Evolutionary conservation across 805 yeast genomes (phyloP), one percentile per base, ranked within the genome.

Genomic region (Ascoidea asiatica): DNA sequence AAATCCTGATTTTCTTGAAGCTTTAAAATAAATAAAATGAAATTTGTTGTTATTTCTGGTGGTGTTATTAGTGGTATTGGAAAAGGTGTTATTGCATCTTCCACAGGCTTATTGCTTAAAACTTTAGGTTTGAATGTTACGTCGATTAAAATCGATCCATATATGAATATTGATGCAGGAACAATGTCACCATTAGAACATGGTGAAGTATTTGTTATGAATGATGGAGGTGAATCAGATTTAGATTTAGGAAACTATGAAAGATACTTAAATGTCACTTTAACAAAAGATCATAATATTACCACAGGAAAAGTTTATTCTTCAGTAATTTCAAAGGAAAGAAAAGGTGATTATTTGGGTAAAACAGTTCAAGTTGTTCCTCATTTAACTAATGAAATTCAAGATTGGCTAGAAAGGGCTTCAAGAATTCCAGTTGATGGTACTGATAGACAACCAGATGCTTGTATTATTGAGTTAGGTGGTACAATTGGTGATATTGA

Each of bases 321-420:
- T 44, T 83, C 81, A 53, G 98, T 92, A 46, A 92, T 92, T 60
- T 89, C 89, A 62, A 81, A 75, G 56, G 98, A 90, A 67, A 80
- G 99, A 68, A 85, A 77, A 50, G 99, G 99, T 59, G 97, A 90
- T 64, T 92, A 92, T 59, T 72, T 92, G 58, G 99, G 99, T 56
- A 92, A 92, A 61, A 92, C 99, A n/a, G 99, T 92, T 42, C 99
- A 92, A 69, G 95, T 92, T 54, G 99, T 92, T 55, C 99, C 99
- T 39, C 99, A 92, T 63, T 74, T 92, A 53, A 92, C 99, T 52
- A 85, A 83, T 55, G 97, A 95, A 22, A 92, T 92, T 59, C 99
- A 92, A 69, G 96, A 89, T 52, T 92, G 99, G 99, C 82, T 92
- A 54, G 97, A 92, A 70, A 73, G 84, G 49, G 97, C 92, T 42